Evolutionary conservation across 768 basidiomycete genomes (phyloP).

Genomic region (Boletus coccyginus): DNA sequence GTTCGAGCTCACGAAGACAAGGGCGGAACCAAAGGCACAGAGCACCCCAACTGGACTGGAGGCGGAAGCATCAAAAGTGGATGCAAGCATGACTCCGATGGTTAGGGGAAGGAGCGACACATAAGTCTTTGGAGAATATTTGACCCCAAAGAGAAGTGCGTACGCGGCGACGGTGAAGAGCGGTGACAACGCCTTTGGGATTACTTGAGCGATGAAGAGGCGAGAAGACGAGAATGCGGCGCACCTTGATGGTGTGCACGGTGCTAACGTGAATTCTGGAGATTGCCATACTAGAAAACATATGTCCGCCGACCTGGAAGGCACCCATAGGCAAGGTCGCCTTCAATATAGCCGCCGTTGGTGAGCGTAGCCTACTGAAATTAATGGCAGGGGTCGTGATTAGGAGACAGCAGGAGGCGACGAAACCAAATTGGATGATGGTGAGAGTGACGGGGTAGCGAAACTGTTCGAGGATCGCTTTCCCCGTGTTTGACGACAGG

Average conservation of each 20-base stretch:
- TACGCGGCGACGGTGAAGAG: slow-evolving; percentile 97
- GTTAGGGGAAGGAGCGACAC: slow-evolving; percentile 92
- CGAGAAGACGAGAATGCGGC: background rate
- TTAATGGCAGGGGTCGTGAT: slow-evolving; percentile 74
- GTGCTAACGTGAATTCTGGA: slow-evolving; percentile 96
- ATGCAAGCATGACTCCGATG: slow-evolving; percentile 95
- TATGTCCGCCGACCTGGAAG: slow-evolving; percentile 97
- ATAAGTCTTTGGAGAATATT: slow-evolving; percentile 90
- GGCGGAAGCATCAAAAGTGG: slow-evolving; percentile 87
- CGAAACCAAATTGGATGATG: slow-evolving; percentile 95
- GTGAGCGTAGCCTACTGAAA: slow-evolving; percentile 65
- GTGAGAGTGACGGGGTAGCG: slow-evolving; percentile 95
- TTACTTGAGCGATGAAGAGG: slow-evolving; percentile 1
- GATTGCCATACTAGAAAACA: slow-evolving; percentile 97
- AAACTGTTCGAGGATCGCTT: slow-evolving; percentile 90
- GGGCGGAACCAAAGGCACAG: slow-evolving; percentile 94
- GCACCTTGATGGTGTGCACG: slow-evolving; percentile 98
- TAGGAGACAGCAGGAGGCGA: slow-evolving; percentile 81
- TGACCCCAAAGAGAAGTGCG: slow-evolving; percentile 88
- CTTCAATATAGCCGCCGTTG: slow-evolving; percentile 68
- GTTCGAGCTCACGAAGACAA: slow-evolving; percentile 97
- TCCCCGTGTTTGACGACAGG: slow-evolving; percentile 94
- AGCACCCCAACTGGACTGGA: slow-evolving; percentile 86
- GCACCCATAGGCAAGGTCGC: slow-evolving; percentile 93
- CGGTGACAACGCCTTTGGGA: slow-evolving; percentile 83